A percentile compares a stretch with the other conserved stretches of the same genome.
Conservation (phyloP, 2,329 filamentous ascomycete species). For the Aspergillus melleus region DNA sequence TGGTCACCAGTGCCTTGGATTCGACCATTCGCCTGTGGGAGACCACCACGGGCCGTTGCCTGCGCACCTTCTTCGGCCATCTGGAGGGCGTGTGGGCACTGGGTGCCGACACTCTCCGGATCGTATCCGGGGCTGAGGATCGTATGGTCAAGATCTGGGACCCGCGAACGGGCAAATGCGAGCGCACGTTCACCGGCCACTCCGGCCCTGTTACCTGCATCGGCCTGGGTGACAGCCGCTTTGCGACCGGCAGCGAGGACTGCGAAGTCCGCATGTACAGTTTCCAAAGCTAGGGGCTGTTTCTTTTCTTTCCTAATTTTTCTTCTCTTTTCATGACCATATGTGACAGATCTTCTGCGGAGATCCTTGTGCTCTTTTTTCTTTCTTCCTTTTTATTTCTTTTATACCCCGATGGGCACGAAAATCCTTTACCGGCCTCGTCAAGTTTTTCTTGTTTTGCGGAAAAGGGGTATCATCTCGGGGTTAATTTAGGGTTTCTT, state of each 20-base stretch:
- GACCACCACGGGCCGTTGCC: slow-evolving; percentile 73
- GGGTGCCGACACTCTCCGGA: slow-evolving; percentile 80
- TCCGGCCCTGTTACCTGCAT: slow-evolving; percentile 90
- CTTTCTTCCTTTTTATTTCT: not conserved
- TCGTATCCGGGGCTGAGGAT: slow-evolving; percentile 89
- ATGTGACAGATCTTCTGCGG: not conserved
- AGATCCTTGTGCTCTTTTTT: not conserved
- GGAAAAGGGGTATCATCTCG: not conserved
- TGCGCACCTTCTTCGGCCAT: slow-evolving; percentile 94
- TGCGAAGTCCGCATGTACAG: slow-evolving; percentile 85
- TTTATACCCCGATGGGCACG: not conserved
- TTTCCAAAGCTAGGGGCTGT: slow-evolving; percentile 50
- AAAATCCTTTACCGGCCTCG: not conserved
- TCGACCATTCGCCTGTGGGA: slow-evolving; percentile 93
- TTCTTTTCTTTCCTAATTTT: not conserved
- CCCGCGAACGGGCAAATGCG: slow-evolving; percentile 83
- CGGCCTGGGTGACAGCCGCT: slow-evolving; percentile 81
- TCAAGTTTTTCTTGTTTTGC: not conserved
- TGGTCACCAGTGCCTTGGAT: slow-evolving; percentile 89
- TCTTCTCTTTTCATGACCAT: not conserved
- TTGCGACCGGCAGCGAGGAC: slow-evolving; percentile 92
- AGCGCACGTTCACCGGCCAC: slow-evolving; percentile 89
- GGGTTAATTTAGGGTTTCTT: not conserved
- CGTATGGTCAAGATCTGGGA: slow-evolving; percentile 97
- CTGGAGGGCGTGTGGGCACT: slow-evolving; percentile 95